Evolutionary conservation across 106 monocot genomes (phyloP).

Genomic region (Dendrobium catenatum): DNA sequence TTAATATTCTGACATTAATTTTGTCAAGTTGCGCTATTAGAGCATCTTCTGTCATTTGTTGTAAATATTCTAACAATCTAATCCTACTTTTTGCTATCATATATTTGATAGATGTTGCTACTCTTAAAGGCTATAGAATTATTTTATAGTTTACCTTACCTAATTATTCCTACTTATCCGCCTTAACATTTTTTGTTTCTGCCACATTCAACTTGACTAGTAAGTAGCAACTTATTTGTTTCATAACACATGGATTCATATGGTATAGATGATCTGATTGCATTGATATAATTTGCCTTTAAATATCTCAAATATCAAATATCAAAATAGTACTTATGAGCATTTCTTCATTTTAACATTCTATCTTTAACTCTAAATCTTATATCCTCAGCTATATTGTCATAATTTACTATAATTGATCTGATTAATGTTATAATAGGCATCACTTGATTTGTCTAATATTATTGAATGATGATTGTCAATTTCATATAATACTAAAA

Average conservation of each 20-base stretch:
- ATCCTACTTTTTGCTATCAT: background rate
- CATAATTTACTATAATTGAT: background rate
- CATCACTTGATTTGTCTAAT: too few relatives aligned
- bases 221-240: too few relatives aligned
- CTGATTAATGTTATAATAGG: background rate
- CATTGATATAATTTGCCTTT: too few relatives aligned
- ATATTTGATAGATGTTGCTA: background rate
- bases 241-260: too few relatives aligned
- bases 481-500: too few relatives aligned
- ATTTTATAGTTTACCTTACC: background rate
- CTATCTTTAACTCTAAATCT: background rate
- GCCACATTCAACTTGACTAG: too few relatives aligned
- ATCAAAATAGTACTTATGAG: background rate
- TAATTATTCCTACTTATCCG: background rate
- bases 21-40: background rate
- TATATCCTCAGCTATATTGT: background rate
- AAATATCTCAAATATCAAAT: too few relatives aligned
- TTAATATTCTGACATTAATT: background rate
- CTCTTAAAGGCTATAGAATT: background rate
- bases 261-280: too few relatives aligned
- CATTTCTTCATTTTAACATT: background rate
- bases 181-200: background rate
- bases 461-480: too few relatives aligned
- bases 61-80: background rate
- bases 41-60: background rate